phyloP scores from a whole-genome alignment of 345 rosid species.

The Eucalyptus cladocalyx region DNA sequence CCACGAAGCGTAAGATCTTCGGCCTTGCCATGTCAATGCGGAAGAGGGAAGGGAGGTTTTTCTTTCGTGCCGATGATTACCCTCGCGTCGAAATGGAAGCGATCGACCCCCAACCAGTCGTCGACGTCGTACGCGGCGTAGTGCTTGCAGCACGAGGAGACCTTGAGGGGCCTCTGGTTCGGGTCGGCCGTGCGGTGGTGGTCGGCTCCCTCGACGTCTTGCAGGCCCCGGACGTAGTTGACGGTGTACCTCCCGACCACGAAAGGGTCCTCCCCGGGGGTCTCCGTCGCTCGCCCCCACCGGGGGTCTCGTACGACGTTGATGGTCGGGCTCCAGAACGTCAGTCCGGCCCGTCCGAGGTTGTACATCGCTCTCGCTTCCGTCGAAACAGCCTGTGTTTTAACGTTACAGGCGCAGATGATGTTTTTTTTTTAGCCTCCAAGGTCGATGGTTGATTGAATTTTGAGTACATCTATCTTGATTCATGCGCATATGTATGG shows the following conservation, averaged over 20 bases:
- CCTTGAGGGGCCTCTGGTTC: conserved; percentile 27
- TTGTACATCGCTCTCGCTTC: conserved; percentile 51
- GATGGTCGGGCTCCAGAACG: conserved; percentile 33
- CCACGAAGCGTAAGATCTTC: neutral
- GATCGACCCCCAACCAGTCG: conserved; percentile 18
- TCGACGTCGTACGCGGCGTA: conserved; percentile 32
- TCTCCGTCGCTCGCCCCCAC: conserved; percentile 33
- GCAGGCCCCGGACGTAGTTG: conserved; percentile 32
- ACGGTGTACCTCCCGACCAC: conserved; percentile 18
- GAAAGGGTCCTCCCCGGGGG: conserved; percentile 43
- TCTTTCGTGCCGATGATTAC: neutral
- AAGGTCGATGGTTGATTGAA: neutral
- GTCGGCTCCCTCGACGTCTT: conserved; percentile 22
- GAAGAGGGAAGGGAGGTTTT: neutral
- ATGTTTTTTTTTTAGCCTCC: neutral
- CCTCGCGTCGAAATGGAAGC: conserved; percentile 11
- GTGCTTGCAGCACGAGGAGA: conserved; percentile 35
- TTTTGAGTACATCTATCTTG: neutral
- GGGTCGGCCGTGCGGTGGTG: neutral
- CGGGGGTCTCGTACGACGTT: conserved; percentile 38
- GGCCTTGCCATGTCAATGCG: neutral
- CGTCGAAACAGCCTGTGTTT: conserved; percentile 29
- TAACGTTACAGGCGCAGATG: neutral
- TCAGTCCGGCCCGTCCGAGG: conserved; percentile 26
- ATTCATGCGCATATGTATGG: neutral